These are phyloP conservation scores for Ochetophila trinervis DNA, from an alignment of 306 rosid species.

Conservation along the genomic window DNA sequence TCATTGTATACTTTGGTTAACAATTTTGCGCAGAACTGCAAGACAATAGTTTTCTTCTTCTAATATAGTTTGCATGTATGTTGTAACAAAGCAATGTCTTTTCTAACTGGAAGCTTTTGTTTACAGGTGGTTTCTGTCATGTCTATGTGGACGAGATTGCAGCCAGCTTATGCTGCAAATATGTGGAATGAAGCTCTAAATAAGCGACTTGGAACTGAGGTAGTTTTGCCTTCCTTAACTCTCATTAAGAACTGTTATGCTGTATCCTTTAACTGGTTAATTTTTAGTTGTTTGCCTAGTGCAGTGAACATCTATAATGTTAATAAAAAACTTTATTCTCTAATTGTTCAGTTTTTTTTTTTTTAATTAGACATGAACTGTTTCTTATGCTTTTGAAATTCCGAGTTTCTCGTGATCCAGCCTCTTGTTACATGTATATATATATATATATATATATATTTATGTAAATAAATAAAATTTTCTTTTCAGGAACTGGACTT, in stretches of 20 bases:
- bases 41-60: not conserved
- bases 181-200: slow-evolving; percentile 99
- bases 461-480: not conserved
- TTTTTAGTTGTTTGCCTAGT: not conserved
- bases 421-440: slow-evolving; percentile 3
- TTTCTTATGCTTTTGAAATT: no score
- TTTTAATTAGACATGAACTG: no score
- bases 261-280: not conserved
- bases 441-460: slow-evolving; percentile 8
- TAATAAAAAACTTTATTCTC: no score
- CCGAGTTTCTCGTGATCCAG: not conserved
- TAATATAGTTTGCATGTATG: not conserved
- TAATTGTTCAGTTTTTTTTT: no score
- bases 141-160: slow-evolving; percentile 98
- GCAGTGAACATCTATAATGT: not conserved
- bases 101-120: slow-evolving; percentile 22
- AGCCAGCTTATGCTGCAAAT: slow-evolving; percentile 96
- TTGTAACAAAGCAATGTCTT: not conserved
- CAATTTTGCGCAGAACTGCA: not conserved
- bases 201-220: slow-evolving; percentile 93
- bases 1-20: not conserved
- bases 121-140: slow-evolving; percentile 96
- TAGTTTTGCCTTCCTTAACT: slow-evolving; percentile 22
- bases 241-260: not conserved
- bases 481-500: slow-evolving; percentile 68